Evolutionary conservation across 2,329 filamentous ascomycete species (phyloP), one percentile per base, ranked within the genome.

Genomic region (Verticillium alfalfae): DNA sequence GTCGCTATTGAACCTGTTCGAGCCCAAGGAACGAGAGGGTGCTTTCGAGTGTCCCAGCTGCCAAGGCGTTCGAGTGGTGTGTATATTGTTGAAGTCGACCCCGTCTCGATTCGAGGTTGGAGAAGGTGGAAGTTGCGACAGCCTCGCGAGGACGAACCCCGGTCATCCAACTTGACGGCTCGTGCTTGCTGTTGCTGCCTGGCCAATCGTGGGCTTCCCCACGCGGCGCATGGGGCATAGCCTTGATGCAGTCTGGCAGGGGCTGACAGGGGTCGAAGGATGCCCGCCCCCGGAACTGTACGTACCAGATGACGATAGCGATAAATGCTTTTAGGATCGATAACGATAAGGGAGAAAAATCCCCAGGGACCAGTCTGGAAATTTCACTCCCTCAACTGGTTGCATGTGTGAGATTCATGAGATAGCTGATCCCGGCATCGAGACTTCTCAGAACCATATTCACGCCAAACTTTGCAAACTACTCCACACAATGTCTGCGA

Each of bases 401-500:
- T n/a, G 3, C n/a, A 22, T 26, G 45, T 22, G 2, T 3, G 18
- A 52, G 45, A n/a, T 52, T 22, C n/a, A n/a, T 52, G 45, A 12
- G 7, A 18, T 6, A 18, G 22, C 22, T 22, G 45, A 52, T 22
- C n/a, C 18, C 26, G 45, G 22, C 5, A 8, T 22, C 45, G 18
- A 52, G n/a, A 52, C 8, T 31, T 31, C 8, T 12, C 18, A 8
- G 18, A 52, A 52, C 39, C 39, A 31, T 31, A 31, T 31, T 31
- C 26, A 31, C 39, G 39, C 39, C 8, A 26, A 56, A 34, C 5
- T 10, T 34, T 36, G 13, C 54, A 13, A 15, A 18, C 9, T 6
- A 56, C 4, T 4, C 34, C 16, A 18, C 26, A 55, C 7, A 26
- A 97, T 97, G 94, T 88, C 93, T 66, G 88, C 91, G 18, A 93